phyloP scores from a whole-genome alignment of 495 filamentous ascomycete species.

The Endocarpon pusillum region DNA sequence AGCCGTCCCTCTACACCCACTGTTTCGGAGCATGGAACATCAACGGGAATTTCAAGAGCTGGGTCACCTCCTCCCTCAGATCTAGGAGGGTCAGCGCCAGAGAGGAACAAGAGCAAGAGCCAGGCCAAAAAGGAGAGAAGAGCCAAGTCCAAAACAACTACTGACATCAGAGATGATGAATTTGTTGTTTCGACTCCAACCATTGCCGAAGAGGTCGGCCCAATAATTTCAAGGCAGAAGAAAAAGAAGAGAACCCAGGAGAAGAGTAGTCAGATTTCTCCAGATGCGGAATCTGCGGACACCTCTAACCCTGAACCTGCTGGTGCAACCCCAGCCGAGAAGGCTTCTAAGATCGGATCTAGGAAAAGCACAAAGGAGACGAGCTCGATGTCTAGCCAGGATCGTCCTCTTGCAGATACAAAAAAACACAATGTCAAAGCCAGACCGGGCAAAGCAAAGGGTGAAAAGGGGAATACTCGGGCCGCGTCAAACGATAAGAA shows the following conservation, averaged over 20 bases:
- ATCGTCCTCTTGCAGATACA: conserved; percentile 15
- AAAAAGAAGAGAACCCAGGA: conserved; percentile 63
- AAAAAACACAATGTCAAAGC: too few species aligned
- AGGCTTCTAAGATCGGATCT: conserved; percentile 14
- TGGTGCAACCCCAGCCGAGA: conserved; percentile 11
- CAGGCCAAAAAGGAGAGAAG: conserved; percentile 74
- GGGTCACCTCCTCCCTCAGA: conserved; percentile 65
- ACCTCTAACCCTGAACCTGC: conserved; percentile 21
- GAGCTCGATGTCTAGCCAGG: conserved; percentile 15
- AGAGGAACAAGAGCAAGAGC: conserved; percentile 71
- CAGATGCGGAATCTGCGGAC: too few species aligned
- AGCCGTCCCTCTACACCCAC: conserved; percentile 66
- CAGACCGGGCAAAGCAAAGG: too few species aligned
- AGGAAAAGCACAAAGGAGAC: conserved; percentile 25
- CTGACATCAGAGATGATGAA: conserved; percentile 48
- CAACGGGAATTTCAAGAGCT: conserved; percentile 65
- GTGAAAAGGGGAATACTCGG: too few species aligned
- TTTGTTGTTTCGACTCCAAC: conserved; percentile 28
- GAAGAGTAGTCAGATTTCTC: conserved; percentile 17
- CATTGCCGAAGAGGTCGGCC: conserved; percentile 53
- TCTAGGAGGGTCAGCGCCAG: conserved; percentile 60
- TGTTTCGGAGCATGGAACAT: conserved; percentile 56
- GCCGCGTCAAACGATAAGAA: too few species aligned
- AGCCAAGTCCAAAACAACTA: conserved; percentile 40
- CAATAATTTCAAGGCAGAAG: conserved; percentile 76